Conservation (phyloP, 176 grass and related monocot genomes). For the Pontederia paniculata region DNA sequence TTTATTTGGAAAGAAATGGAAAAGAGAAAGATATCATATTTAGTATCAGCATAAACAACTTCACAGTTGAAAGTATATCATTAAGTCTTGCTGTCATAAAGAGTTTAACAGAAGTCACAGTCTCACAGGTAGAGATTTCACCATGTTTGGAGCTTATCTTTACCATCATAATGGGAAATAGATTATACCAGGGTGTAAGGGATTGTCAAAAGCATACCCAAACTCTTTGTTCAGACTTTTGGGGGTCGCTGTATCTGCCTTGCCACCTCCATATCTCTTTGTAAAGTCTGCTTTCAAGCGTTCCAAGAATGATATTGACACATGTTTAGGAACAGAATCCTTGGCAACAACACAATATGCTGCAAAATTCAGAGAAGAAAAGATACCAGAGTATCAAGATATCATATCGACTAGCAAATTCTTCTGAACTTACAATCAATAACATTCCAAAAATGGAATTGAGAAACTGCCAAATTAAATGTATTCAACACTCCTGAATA, state of each 20-base stretch:
- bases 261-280: slow-evolving; percentile 88
- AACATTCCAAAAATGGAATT: too few species aligned
- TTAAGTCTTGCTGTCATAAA: too few species aligned
- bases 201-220: slow-evolving; percentile 30
- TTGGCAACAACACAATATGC: slow-evolving; percentile 81
- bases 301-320: slow-evolving; percentile 79
- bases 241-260: slow-evolving; percentile 80
- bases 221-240: slow-evolving; percentile 97
- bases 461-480: too few species aligned
- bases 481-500: too few species aligned
- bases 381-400: neutral
- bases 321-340: slow-evolving; percentile 68
- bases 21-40: too few species aligned
- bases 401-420: too few species aligned
- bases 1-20: too few species aligned
- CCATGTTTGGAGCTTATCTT: neutral
- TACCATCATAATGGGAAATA: neutral
- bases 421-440: too few species aligned
- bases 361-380: slow-evolving; percentile 24
- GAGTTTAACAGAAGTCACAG: too few species aligned
- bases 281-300: slow-evolving; percentile 78
- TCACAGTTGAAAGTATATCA: too few species aligned
- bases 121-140: too few species aligned
- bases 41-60: too few species aligned
- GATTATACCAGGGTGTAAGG: neutral